Evolutionary conservation across 257 asterid genomes (phyloP), one percentile per base, ranked within the genome.

Genomic region (Paulownia fortunei): DNA sequence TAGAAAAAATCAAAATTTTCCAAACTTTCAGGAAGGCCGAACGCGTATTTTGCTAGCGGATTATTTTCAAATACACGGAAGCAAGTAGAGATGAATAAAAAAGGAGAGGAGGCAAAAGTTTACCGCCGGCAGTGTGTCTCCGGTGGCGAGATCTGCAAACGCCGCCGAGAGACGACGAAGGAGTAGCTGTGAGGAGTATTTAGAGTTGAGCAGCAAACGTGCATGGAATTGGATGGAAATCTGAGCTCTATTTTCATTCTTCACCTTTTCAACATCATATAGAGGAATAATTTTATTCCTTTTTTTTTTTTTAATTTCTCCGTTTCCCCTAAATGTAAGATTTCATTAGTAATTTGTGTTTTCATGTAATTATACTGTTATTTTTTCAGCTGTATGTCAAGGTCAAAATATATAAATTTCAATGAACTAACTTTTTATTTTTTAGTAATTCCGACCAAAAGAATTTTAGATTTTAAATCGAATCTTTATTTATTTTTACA

Each of bases 121-220:
- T 34, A 80, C 79, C 81, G 27, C 72, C 70, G 65, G 16, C 26
- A 58, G 18, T 69, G 70, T 13, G 27, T 26, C 58, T 52, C 80
- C 84, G 80, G 81, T 76, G 80, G 69, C 59, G 82, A 81, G 60
- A 76, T 78, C 80, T 56, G 36, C 44, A 15, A 36, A 21, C 62
- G 76, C 61, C 77, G 79, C 78, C 78, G 80, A 9, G 80, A 9
- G 13, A 58, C 59, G 36, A 55, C 52, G 69, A 70, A 4, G 10
- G 71, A 36, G 64, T 26, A 32, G 56, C 41, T 32, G 64, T 41
- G 41, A 39, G 6, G 15, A 13, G 51, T 49, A 21, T 32, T 37
- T 13, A 16, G 63, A 59, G 36, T 12, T 8, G 9, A 52, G 4
- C 24, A 6, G 49, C 34, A 64, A 63, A 55, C 51, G 36, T 81